A percentile compares a stretch with the other conserved stretches of the same genome.
Evolutionary conservation across 306 rosid species (phyloP).

Genomic region (Cicer cuneatum): DNA sequence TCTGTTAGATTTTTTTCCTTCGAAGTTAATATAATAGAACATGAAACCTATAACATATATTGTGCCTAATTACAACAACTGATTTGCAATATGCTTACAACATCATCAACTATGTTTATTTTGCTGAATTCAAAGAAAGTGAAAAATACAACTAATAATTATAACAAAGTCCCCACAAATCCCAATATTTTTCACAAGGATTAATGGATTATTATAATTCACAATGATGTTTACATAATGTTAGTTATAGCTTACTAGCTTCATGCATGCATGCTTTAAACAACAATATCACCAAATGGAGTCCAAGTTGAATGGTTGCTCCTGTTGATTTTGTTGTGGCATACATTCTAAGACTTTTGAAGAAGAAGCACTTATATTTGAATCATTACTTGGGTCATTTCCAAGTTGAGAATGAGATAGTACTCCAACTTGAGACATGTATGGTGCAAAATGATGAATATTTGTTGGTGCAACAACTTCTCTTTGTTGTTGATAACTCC

Average conservation of each 20-base stretch:
- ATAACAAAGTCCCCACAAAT: slow-evolving; percentile 25
- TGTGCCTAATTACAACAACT: slow-evolving; percentile 26
- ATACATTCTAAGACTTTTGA: slow-evolving; percentile 60
- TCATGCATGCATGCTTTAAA: not conserved
- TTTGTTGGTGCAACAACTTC: slow-evolving; percentile 38
- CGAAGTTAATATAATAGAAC: not conserved
- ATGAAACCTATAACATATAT: not conserved
- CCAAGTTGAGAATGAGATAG: slow-evolving; percentile 51
- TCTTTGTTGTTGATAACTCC: slow-evolving; percentile 63
- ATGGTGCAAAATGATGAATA: slow-evolving; percentile 41
- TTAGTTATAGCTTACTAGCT: slow-evolving; percentile 34
- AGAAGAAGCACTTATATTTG: slow-evolving; percentile 67
- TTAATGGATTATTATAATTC: slow-evolving; percentile 33
- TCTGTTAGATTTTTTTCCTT: not conserved
- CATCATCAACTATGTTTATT: slow-evolving; percentile 30
- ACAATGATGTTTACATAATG: slow-evolving; percentile 42
- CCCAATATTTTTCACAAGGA: slow-evolving; percentile 4
- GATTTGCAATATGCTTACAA: slow-evolving; percentile 7
- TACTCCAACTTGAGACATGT: slow-evolving; percentile 49
- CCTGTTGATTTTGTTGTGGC: slow-evolving; percentile 56
- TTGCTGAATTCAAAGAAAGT: not conserved
- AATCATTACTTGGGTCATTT: slow-evolving; percentile 44
- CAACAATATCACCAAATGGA: slow-evolving; percentile 73
- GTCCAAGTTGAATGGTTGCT: slow-evolving; percentile 95
- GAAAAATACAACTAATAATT: not conserved